phyloP scores from a whole-genome alignment of 2,329 filamentous ascomycete genomes.

The Ophiocordyceps camponoti-rufipedis region DNA sequence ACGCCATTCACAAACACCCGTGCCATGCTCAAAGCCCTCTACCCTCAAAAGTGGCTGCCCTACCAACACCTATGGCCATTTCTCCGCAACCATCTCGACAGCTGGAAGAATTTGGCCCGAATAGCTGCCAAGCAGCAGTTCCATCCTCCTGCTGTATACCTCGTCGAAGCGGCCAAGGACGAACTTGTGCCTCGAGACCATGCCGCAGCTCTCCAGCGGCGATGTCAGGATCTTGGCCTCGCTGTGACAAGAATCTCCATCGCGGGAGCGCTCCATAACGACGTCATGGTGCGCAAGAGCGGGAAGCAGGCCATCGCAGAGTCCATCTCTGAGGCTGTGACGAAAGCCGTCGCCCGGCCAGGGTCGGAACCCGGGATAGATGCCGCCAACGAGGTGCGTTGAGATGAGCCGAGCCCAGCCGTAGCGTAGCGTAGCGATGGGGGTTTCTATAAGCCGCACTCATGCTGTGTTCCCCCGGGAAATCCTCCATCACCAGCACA shows the following conservation, averaged over 20 bases:
- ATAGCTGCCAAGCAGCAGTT: constrained; percentile 15
- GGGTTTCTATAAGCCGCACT: too few relatives aligned
- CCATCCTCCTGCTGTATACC: constrained; percentile 21
- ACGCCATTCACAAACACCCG: constrained; percentile 57
- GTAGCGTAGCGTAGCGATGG: too few relatives aligned
- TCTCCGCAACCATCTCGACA: constrained; percentile 44
- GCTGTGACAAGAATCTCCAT: constrained; percentile 25
- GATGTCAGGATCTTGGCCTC: constrained; percentile 28
- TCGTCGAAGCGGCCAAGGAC: constrained; percentile 38
- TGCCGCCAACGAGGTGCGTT: not conserved
- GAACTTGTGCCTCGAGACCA: constrained; percentile 38
- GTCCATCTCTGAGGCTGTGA: constrained; percentile 16
- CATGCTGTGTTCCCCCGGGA: too few relatives aligned
- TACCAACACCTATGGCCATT: constrained; percentile 62
- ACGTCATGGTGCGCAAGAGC: constrained; percentile 27
- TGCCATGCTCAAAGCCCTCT: constrained; percentile 53
- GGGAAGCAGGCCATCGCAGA: constrained; percentile 25
- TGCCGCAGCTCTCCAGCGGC: constrained; percentile 23
- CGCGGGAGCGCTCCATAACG: constrained; percentile 35
- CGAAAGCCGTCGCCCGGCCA: not conserved
- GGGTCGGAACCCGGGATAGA: not conserved
- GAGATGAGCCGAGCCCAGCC: not conserved
- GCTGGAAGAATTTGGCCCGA: constrained; percentile 27
- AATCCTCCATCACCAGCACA: too few relatives aligned
- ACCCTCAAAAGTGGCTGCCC: constrained; percentile 64